phyloP scores from a whole-genome alignment of 2,329 filamentous ascomycete genomes.

The Dactylonectria macrodidyma region DNA sequence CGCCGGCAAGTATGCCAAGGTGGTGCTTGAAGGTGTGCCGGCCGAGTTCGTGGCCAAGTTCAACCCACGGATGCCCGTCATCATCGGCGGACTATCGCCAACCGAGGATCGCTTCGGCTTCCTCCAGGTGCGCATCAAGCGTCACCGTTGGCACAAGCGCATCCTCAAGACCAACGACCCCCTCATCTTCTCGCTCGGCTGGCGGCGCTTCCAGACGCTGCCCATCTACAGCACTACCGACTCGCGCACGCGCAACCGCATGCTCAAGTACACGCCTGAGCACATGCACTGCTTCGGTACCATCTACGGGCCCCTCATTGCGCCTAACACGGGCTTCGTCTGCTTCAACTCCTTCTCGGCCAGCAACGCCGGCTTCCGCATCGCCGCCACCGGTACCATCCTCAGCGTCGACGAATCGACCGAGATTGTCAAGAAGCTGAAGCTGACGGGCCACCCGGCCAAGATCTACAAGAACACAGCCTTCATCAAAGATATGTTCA shows the following conservation, averaged over 20 bases:
- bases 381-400: slow-evolving; percentile 94
- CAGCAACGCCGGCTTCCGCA: slow-evolving; percentile 89
- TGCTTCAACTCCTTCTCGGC: slow-evolving; percentile 92
- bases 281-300: slow-evolving; percentile 99
- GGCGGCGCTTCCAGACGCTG: slow-evolving; percentile 93
- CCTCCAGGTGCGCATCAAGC: slow-evolving; percentile 96
- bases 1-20: slow-evolving; percentile 92
- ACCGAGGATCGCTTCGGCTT: slow-evolving; percentile 97
- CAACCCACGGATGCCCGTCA: slow-evolving; percentile 84
- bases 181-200: slow-evolving; percentile 95
- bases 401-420: slow-evolving; percentile 94
- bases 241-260: slow-evolving; percentile 92
- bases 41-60: slow-evolving; percentile 91
- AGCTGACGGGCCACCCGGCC: slow-evolving; percentile 92
- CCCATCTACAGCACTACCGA: slow-evolving; percentile 97
- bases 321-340: slow-evolving; percentile 95
- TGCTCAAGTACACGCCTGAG: slow-evolving; percentile 99
- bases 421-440: slow-evolving; percentile 99
- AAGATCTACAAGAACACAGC: slow-evolving; percentile 99
- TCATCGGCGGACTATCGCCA: slow-evolving; percentile 91
- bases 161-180: slow-evolving; percentile 99
- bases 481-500: slow-evolving; percentile 99
- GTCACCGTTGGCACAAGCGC: slow-evolving; percentile 99
- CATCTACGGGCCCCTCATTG: slow-evolving; percentile 94
- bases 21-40: slow-evolving; percentile 90